Base-by-base conservation (phyloP, 2,329 filamentous ascomycete genomes). In the Emericellopsis atlantica region DNA sequence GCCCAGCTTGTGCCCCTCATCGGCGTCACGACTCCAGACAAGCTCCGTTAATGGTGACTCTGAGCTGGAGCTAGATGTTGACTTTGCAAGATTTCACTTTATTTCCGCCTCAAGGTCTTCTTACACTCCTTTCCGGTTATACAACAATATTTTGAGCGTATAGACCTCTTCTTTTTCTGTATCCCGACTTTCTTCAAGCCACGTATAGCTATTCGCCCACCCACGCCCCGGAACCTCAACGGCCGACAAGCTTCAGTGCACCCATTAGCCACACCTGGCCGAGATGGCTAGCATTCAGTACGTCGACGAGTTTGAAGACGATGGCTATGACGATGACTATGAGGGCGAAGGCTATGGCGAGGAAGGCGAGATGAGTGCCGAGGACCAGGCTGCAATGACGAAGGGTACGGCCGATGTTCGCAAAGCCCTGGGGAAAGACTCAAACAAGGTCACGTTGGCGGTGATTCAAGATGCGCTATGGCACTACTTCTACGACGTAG, bases 401-500 rank as follows among this genome's bases (percentile, higher is more conserved):
- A 60, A 74, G 32, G 81, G 79, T 39, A 86, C 81, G 1, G 66
- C 70, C 32, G 70, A 80, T 47, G 82, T 93, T 31, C 72, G 76
- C 44, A 67, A 69, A 45, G 70, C 72, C 8, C 66, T 95, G n/a
- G 81, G 78, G 6, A 59, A 64, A 9, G 68, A 75, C 45, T 66
- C 70, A 26, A 63, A 63, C 47, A 77, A 74, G 45, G 69, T 81
- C 50, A 73, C 69, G 31, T 63, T 59, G 36, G 59, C 54, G 32
- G 82, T 95, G 54, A 90, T 95, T 46, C 79, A 94, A 57, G 90
- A 96, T 45, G 76, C 89, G 0, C 62, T 98, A 14, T 96, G 88
- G 87, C 79, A 98, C 61, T 95, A 95, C 60, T 96, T 90, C 59
- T 96, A 89, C 57, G 89, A 98, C 52, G 70, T 95, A 24, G 82